Evolutionary conservation across 139 green algal species (phyloP).

Genomic region (Gonium pectorale): DNA sequence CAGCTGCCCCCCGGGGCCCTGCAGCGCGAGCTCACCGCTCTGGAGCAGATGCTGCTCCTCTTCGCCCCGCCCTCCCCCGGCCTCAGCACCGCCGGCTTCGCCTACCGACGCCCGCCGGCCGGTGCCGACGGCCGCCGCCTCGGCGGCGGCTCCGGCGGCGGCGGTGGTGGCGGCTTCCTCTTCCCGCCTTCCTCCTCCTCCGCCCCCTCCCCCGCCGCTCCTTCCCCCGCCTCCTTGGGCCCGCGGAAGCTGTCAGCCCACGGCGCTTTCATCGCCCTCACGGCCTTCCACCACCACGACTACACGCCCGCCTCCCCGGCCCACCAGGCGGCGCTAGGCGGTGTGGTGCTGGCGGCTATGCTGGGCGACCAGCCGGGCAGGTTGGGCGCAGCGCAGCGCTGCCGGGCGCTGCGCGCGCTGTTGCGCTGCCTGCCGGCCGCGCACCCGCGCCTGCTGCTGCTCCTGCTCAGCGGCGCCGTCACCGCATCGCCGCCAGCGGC

Average conservation of each 20-base stretch:
- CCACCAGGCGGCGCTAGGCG: too few relatives aligned
- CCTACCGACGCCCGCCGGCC: too few relatives aligned
- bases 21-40: neutral
- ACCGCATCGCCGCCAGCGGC: too few relatives aligned
- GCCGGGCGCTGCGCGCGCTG: conserved; percentile 9
- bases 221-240: neutral
- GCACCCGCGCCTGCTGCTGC: neutral
- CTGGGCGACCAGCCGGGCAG: too few relatives aligned
- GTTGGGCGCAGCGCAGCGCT: neutral
- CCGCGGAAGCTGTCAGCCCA: neutral
- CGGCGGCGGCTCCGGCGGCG: neutral
- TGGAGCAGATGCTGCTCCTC: neutral
- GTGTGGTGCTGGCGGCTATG: too few relatives aligned
- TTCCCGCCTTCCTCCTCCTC: neutral
- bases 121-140: neutral
- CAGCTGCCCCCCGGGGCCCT: neutral
- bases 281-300: conserved; percentile 22
- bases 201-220: neutral
- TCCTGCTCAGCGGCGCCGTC: neutral
- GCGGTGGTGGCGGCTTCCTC: neutral
- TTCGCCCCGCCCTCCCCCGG: too few relatives aligned
- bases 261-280: neutral
- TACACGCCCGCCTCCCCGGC: neutral
- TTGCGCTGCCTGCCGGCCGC: conserved; percentile 1
- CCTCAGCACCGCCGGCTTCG: too few relatives aligned